Evolutionary conservation across 1,139 yeast species (phyloP), one percentile per base, ranked within the genome.

Genomic region (Taphrina deformans): DNA sequence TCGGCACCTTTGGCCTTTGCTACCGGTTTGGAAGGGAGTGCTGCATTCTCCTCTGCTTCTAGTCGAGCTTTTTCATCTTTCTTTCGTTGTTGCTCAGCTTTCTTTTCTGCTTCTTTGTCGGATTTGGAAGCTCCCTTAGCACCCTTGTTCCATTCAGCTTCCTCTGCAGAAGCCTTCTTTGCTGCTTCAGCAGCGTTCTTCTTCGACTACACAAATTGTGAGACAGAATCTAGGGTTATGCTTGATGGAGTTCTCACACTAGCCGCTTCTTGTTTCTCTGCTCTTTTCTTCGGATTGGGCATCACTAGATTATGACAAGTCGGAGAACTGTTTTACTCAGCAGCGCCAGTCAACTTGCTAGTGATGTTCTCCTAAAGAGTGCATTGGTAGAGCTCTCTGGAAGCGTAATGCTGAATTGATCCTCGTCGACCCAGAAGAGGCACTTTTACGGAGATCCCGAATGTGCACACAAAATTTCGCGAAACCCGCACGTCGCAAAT

Each of bases 71-170:
- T 73, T 67, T 79, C 82, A 1, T 78, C 79, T 58, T 65, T 79
- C 73, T 76, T 76, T 16, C 76, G 72, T 6, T 75, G 75, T 2
- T 77, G 77, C 68, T 77, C 80, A 31, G 78, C 80, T 64, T 73
- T 72, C 77, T 86, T 69, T 44, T 66, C 69, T 27, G 67, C 67
- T 3, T 68, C 71, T 4, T 68, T 69, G 18, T 69, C 70, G 4
- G 71, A 70, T 44, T 69, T 69, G 89, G 89, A 31, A 79, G 80
- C 53, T 83, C 92, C 85, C 77, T 88, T 88, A 40, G 89, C 72
- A 26, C 96, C 96, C 50, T 85, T 80, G 1, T 82, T 83, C 96
- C 96, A 89, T 68, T 83, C 79, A 12, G 81, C 78, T 21, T 85
- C 85, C 73, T 87, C 93, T 2, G 77, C 83, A 3, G 86, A 85